These are phyloP conservation scores for Linnemannia elongata DNA, from an alignment of 192 early-diverging fungal species.

Conservation along the genomic window DNA sequence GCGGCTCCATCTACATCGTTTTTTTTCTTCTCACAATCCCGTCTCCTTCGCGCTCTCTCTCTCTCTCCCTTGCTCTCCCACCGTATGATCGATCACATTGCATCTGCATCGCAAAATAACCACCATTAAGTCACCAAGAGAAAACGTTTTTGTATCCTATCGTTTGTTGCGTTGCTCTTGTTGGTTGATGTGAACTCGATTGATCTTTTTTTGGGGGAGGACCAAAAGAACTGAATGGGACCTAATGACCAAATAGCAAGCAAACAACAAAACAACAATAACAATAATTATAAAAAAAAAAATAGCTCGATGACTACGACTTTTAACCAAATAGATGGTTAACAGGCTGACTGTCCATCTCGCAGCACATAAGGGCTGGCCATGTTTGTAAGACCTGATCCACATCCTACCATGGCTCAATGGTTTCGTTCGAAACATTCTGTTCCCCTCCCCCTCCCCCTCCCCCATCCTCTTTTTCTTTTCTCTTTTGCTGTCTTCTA, in stretches of 20 bases:
- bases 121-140: not conserved
- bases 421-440: not conserved
- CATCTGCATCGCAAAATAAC: constrained; percentile 7
- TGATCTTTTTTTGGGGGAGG: not conserved
- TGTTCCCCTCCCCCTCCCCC: too few relatives aligned
- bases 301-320: not conserved
- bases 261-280: too few relatives aligned
- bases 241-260: too few relatives aligned
- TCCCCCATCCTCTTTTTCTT: too few relatives aligned
- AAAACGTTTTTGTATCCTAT: not conserved
- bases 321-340: not conserved
- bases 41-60: too few relatives aligned
- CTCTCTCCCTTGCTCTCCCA: not conserved
- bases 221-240: too few relatives aligned
- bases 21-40: not conserved
- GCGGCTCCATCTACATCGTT: constrained; percentile 2
- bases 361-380: not conserved
- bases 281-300: not conserved
- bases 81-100: constrained; percentile 3
- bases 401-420: not conserved
- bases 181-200: not conserved
- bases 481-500: too few relatives aligned
- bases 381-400: not conserved
- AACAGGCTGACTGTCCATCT: not conserved
- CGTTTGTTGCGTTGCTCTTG: not conserved